A percentile compares a stretch with the other conserved stretches of the same genome.
These are phyloP conservation scores for Perkinsus marinus DNA, from an alignment of 169 alveolate species.

Conservation along the genomic window DNA sequence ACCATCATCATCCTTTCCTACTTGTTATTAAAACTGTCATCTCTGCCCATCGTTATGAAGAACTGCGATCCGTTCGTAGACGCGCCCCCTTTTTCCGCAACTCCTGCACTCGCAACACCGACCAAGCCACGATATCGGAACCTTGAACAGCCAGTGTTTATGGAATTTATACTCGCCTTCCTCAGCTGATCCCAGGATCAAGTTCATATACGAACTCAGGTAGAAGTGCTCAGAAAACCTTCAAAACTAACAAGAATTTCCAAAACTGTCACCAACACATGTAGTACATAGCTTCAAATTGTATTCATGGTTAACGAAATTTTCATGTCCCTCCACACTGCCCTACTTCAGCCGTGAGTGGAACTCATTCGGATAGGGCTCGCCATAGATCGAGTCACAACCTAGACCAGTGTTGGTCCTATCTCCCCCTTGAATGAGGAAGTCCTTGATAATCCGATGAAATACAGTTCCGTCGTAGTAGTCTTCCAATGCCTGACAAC, in stretches of 20 bases:
- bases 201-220: no score
- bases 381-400: background rate
- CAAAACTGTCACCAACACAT: no score
- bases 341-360: slow-evolving; percentile 17
- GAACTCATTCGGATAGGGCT: slow-evolving; percentile 10
- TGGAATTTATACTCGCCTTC: no score
- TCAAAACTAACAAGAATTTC: no score
- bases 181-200: no score
- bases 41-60: slow-evolving; percentile 20
- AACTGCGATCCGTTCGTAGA: slow-evolving; percentile 31
- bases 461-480: slow-evolving; percentile 69
- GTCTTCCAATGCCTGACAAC: slow-evolving; percentile 38
- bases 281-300: no score
- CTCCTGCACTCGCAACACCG: slow-evolving; percentile 5
- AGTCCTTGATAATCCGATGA: slow-evolving; percentile 66
- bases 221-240: no score
- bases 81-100: background rate
- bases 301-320: no score
- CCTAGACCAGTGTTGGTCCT: slow-evolving; percentile 23
- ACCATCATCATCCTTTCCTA: no score
- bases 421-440: slow-evolving; percentile 41
- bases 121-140: slow-evolving; percentile 28
- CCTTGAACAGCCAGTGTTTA: background rate
- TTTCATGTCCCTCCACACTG: no score
- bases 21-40: background rate